Evolutionary conservation across 2,329 filamentous ascomycete genomes (phyloP), one percentile per base, ranked within the genome.

Genomic region (Aciculosporium take): DNA sequence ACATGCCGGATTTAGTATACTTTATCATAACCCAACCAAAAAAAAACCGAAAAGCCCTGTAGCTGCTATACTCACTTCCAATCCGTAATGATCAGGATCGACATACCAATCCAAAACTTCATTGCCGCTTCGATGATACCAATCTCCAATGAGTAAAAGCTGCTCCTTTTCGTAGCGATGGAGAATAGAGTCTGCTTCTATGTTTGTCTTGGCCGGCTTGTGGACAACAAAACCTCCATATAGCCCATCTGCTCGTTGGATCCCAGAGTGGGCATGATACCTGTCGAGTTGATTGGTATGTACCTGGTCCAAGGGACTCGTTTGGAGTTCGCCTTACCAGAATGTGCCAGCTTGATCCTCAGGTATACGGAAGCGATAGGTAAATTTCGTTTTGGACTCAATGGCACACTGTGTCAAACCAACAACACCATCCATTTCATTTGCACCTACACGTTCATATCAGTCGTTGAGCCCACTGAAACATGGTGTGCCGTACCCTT

Each of bases 231-330:
- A 31, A 43, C 59, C 61, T 21, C 35, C 43, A 10, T 37, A 41
- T 3, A 47, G 37, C n/a, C 45, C 45, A 32, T 45, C 44, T 5
- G 28, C 30, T 7, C 46, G 42, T 50, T 80, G 76, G 28, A 68
- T 65, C 13, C 64, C 62, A 21, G 68, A 67, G 50, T 84, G 79
- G 3, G 70, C 74, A 53, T 84, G 79, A 55, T 81, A 84, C 56
- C 57, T 68, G 7, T 1, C 7, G 8, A 6, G 10, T 5, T 4
- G 8, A 20, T 12, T 17, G 39, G 33, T 30, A 49, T 40, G 7
- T 44, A 28, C 7, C 45, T 23, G 3, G n/a, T 7, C 9, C 20
- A 2, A 7, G 3, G 2, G 5, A 21, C 21, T 3, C 21, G 5
- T 2, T 8, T 7, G 18, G 27, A n/a, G 13, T 15, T 15, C 3